Conservation (phyloP, 805 yeast genomes). For the Yamadazyma nakazawae region DNA sequence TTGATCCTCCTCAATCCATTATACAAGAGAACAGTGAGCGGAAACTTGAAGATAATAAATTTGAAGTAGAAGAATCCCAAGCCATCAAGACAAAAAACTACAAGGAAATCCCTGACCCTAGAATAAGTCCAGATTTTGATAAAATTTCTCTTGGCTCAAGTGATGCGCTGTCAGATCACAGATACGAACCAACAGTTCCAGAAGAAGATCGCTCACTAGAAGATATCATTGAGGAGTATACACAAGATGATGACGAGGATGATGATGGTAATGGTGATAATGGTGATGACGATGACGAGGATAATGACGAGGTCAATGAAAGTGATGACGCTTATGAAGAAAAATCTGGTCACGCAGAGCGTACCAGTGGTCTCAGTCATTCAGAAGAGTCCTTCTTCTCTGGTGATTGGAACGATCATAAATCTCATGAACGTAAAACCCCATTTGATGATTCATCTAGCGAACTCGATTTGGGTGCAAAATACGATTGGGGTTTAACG, state of each 20-base stretch:
- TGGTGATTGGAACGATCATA: slow-evolving; percentile 13
- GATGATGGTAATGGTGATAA: neutral
- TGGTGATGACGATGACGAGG: neutral
- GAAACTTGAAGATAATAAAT: neutral
- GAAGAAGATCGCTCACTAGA: neutral
- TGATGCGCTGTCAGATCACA: neutral
- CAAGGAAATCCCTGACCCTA: neutral
- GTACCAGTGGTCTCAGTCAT: neutral
- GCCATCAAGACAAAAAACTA: neutral
- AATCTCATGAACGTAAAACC: neutral
- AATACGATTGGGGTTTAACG: neutral
- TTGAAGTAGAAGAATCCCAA: neutral
- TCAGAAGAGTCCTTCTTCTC: slow-evolving; percentile 14
- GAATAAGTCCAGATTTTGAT: neutral
- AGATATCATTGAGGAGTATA: neutral
- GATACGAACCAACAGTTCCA: neutral
- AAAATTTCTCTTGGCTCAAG: neutral
- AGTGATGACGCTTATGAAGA: neutral
- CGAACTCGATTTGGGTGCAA: neutral
- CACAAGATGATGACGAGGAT: neutral
- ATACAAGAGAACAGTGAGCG: neutral
- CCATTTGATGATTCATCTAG: neutral
- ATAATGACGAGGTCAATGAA: neutral
- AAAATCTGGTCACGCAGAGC: neutral
- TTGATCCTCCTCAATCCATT: neutral